These are phyloP conservation scores for Hypoxylon rubiginosum DNA, from an alignment of 2,329 filamentous ascomycete genomes.

Conservation along the genomic window DNA sequence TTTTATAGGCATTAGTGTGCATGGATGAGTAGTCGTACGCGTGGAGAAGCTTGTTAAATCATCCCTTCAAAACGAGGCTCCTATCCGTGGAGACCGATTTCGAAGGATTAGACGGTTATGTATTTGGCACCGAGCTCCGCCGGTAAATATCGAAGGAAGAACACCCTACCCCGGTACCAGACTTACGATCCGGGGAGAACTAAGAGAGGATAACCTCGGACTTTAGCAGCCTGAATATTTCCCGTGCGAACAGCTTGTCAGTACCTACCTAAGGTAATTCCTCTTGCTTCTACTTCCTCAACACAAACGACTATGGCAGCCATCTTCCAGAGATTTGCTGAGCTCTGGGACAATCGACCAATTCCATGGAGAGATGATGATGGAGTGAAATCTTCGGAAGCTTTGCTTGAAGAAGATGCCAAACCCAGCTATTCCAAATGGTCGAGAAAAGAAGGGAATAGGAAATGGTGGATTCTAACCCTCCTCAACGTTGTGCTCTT, in stretches of 20 bases:
- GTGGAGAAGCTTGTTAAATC: neutral
- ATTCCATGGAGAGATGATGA: slow-evolving; percentile 14
- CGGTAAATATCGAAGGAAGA: neutral
- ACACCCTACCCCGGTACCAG: neutral
- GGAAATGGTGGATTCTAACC: slow-evolving; percentile 18
- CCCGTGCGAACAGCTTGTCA: neutral
- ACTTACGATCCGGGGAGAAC: neutral
- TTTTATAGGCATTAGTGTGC: neutral
- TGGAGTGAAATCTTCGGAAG: slow-evolving; percentile 14
- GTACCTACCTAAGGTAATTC: no score
- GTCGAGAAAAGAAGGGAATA: neutral
- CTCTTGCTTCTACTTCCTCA: neutral
- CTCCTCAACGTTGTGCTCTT: slow-evolving; percentile 24
- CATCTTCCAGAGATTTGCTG: neutral
- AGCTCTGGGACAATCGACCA: neutral
- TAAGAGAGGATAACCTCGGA: neutral
- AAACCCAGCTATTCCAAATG: neutral
- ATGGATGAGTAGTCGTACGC: neutral
- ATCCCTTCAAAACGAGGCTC: neutral
- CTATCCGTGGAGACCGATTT: neutral
- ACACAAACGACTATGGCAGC: neutral
- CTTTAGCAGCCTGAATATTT: neutral
- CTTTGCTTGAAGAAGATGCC: slow-evolving; percentile 15
- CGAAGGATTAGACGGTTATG: neutral
- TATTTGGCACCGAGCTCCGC: neutral